Evolutionary conservation across 805 yeast species (phyloP).

Genomic region (Wickerhamiella australiensis): DNA sequence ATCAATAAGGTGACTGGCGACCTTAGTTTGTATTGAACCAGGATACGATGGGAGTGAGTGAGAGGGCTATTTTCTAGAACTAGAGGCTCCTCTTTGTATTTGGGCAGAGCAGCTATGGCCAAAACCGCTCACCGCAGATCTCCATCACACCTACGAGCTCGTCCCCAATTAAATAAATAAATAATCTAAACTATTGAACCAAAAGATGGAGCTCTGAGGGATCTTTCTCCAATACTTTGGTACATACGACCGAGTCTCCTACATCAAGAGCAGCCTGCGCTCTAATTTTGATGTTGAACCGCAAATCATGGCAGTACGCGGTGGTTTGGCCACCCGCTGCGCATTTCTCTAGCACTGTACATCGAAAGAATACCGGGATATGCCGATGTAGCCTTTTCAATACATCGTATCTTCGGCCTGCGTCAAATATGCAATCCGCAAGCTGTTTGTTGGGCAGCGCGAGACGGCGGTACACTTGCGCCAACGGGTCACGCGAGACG

Average conservation of each 20-base stretch:
- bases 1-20: constrained; percentile 74
- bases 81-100: too few species aligned
- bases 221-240: constrained; percentile 35
- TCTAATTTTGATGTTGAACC: not conserved
- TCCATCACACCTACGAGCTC: too few species aligned
- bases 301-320: constrained; percentile 4
- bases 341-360: not conserved
- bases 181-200: constrained; percentile 18
- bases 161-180: not conserved
- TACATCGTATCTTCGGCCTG: not conserved
- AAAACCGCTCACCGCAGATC: too few species aligned
- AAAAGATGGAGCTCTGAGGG: constrained; percentile 24
- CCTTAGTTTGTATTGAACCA: constrained; percentile 63
- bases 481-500: not conserved
- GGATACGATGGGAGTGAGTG: too few species aligned
- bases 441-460: constrained; percentile 2
- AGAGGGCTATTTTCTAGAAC: too few species aligned
- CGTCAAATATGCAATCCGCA: not conserved
- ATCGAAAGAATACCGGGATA: not conserved
- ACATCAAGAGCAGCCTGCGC: not conserved
- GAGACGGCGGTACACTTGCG: not conserved
- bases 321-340: not conserved
- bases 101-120: too few species aligned
- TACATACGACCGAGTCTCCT: constrained; percentile 33
- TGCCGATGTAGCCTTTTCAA: not conserved